phyloP scores from a whole-genome alignment of 768 basidiomycete genomes.

The Boletellus sp. region DNA sequence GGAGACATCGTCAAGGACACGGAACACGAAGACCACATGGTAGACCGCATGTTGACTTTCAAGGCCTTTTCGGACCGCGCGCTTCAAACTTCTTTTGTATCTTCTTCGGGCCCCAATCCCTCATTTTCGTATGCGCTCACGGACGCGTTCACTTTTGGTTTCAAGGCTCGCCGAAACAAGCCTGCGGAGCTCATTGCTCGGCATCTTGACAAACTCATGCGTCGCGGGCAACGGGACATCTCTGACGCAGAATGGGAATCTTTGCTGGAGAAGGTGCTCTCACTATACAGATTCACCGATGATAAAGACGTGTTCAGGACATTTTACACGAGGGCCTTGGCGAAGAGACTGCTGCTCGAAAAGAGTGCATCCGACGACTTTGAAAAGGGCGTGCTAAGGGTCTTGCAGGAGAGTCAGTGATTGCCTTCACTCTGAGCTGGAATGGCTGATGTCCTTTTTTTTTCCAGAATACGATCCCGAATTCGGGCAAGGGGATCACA shows the following conservation, averaged over 20 bases:
- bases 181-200: constrained; percentile 94
- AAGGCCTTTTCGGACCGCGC: constrained; percentile 55
- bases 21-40: constrained; percentile 71
- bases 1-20: constrained; percentile 61
- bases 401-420: constrained; percentile 73
- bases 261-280: constrained; percentile 62
- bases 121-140: constrained; percentile 64
- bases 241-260: constrained; percentile 61
- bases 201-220: constrained; percentile 82
- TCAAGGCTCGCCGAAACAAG: constrained; percentile 72
- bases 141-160: constrained; percentile 71
- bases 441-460: constrained; percentile 14
- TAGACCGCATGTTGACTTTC: constrained; percentile 64
- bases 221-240: constrained; percentile 73
- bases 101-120: constrained; percentile 40
- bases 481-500: constrained; percentile 89
- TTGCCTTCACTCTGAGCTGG: background rate
- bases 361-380: constrained; percentile 85
- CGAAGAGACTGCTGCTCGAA: constrained; percentile 83
- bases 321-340: constrained; percentile 84
- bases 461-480: constrained; percentile 86
- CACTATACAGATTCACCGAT: constrained; percentile 80
- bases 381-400: constrained; percentile 79
- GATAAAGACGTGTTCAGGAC: constrained; percentile 94
- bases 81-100: constrained; percentile 50